Percentiles rank a stretch among this genome's conserved stretches.
phyloP scores from a whole-genome alignment of 192 early-diverging fungal genomes.

The Rhizoclosmatium globosum region DNA sequence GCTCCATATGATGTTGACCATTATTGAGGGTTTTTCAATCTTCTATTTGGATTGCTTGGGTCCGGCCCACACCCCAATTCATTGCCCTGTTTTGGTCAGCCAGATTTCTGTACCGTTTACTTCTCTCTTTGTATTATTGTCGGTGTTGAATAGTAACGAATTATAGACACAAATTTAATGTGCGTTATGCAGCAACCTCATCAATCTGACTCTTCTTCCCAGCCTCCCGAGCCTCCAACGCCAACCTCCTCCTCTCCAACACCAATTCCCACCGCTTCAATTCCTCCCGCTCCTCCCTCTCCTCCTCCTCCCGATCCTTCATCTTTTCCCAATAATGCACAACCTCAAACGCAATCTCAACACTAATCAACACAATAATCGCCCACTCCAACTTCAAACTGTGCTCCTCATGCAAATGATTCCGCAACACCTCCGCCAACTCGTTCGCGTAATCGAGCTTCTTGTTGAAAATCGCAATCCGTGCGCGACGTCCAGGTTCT shows the following conservation, averaged over 20 bases:
- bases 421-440: slow-evolving; percentile 61
- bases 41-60: too few species aligned
- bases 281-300: slow-evolving; percentile 8
- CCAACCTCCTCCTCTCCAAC: not conserved
- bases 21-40: too few species aligned
- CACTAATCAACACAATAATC: slow-evolving; percentile 55
- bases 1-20: too few species aligned
- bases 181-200: not conserved
- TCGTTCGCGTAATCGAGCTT: slow-evolving; percentile 76
- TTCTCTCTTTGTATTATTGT: too few species aligned
- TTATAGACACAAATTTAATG: too few species aligned
- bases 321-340: slow-evolving; percentile 48
- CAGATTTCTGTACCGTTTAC: too few species aligned
- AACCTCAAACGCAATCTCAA: slow-evolving; percentile 53
- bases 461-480: slow-evolving; percentile 68
- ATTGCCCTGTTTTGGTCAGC: too few species aligned
- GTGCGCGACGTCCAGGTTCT: slow-evolving; percentile 65
- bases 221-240: not conserved
- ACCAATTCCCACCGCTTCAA: slow-evolving; percentile 10
- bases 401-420: slow-evolving; percentile 65
- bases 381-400: slow-evolving; percentile 52
- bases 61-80: too few species aligned
- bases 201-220: not conserved
- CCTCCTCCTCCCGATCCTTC: slow-evolving; percentile 32
- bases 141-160: too few species aligned